These are phyloP conservation scores for Sporodiniella umbellata DNA, from an alignment of 371 early-diverging fungal genomes.

Conservation along the genomic window DNA sequence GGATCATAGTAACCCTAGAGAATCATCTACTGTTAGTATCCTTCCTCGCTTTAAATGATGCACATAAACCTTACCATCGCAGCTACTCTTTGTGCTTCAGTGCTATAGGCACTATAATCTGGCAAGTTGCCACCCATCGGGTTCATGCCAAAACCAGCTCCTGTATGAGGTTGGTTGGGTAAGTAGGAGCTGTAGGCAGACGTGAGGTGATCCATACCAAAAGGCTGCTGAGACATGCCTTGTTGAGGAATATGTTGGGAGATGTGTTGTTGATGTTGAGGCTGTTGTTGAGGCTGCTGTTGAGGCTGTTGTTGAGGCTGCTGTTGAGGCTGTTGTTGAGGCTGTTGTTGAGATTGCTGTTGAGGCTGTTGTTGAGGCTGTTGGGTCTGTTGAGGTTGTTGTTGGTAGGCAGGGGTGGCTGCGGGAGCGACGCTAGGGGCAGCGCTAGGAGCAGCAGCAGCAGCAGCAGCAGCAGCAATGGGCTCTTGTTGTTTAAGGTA, in stretches of 20 bases:
- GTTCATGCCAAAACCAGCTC: conserved; percentile 67
- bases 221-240: conserved; percentile 21
- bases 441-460: conserved; percentile 9
- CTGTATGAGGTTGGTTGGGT: conserved; percentile 54
- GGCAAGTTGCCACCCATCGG: conserved; percentile 62
- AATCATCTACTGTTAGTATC: conserved; percentile 18
- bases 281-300: conserved; percentile 15
- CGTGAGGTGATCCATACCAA: conserved; percentile 52
- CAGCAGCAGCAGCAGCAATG: conserved; percentile 6
- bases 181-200: conserved; percentile 60
- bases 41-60: background rate
- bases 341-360: conserved; percentile 28
- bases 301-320: conserved; percentile 26
- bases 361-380: conserved; percentile 24
- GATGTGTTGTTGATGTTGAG: conserved; percentile 14
- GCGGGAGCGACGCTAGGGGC: conserved; percentile 2
- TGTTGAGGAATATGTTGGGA: conserved; percentile 32
- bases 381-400: conserved; percentile 17
- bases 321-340: conserved; percentile 6
- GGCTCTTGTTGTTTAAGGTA: conserved; percentile 12
- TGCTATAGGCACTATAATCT: conserved; percentile 45
- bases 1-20: conserved; percentile 58
- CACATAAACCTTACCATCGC: conserved; percentile 39
- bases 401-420: conserved; percentile 12
- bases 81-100: conserved; percentile 45